Evolutionary conservation across 2,329 filamentous ascomycete species (phyloP).

Genomic region (Sphaerulina musiva): DNA sequence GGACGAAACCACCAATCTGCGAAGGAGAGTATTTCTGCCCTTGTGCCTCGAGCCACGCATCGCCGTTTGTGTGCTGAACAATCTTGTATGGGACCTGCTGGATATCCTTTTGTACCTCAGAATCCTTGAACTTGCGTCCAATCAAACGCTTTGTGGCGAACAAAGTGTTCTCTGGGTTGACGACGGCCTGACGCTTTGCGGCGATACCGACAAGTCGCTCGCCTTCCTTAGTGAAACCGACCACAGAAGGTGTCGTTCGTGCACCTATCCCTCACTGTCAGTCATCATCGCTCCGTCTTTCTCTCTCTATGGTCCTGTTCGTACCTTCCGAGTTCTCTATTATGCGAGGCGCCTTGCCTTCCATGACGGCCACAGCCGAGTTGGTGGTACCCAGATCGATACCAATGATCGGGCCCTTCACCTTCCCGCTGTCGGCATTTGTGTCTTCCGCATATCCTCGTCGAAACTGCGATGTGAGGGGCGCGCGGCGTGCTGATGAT

Average conservation of each 20-base stretch:
- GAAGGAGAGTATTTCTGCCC: conserved; percentile 95
- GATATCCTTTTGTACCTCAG: conserved; percentile 91
- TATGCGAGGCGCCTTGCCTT: conserved; percentile 90
- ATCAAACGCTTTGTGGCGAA: conserved; percentile 99
- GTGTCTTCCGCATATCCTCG: conserved; percentile 55
- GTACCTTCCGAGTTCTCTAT: conserved; percentile 96
- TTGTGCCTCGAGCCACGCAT: conserved; percentile 90
- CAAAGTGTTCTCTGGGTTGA: conserved; percentile 97
- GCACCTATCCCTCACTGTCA: conserved; percentile 52
- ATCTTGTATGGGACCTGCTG: conserved; percentile 99
- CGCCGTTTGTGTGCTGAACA: conserved; percentile 90
- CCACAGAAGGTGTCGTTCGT: conserved; percentile 86
- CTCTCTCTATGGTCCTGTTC: conserved; percentile 23
- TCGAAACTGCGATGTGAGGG: conserved; percentile 61
- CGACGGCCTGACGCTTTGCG: conserved; percentile 94
- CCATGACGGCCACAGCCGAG: conserved; percentile 95
- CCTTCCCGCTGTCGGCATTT: conserved; percentile 61
- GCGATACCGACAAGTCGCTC: conserved; percentile 95
- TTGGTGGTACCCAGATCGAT: conserved; percentile 98
- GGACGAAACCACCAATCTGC: conserved; percentile 93
- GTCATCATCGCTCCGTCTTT: conserved; percentile 3
- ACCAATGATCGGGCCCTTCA: conserved; percentile 93
- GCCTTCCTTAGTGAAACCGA: conserved; percentile 90
- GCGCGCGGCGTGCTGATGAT: conserved; percentile 50
- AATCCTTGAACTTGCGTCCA: conserved; percentile 90